Base-by-base conservation (phyloP, 495 filamentous ascomycete species). In the Chaetomidium leptoderma region DNA sequence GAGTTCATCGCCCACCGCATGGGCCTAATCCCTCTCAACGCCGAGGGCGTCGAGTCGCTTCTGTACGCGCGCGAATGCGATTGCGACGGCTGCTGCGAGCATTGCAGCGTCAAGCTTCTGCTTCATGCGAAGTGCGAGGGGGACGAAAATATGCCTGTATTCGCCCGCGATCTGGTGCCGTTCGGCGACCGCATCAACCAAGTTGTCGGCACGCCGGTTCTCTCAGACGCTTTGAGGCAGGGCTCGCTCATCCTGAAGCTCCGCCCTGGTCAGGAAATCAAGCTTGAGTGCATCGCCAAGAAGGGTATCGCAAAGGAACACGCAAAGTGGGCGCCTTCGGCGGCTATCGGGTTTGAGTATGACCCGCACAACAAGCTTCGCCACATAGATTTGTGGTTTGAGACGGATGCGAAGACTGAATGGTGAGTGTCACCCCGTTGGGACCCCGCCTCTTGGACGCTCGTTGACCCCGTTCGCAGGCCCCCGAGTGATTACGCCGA, bases 231-330 rank as follows among this genome's bases (percentile, higher is more conserved):
- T 0, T 88, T 92, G 29, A 83, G 85, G 1, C 80, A 86, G 51
- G 93, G 93, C 0, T 78, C 84, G 6, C 78, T 97, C 55, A 91
- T 98, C 63, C 87, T 86, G 68, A 96, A 97, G 75, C 74, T 98
- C 61, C 79, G 91, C 21, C 87, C 89, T 55, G 87, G 85, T 5
- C 95, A 98, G 69, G 89, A 95, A 70, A 69, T 98, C 52, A 86
- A 87, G 69, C 81, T 97, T 70, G 86, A 84, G 42, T 97, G 92
- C 66, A 85, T 97, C 61, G 95, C 91, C 51, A 97, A 96, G 81
- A 97, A 97, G 78, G 93, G 93, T 0, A 97, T 97, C 57, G 91
- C 92, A 3, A 98, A 97, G 78, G 93, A 98, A 70, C 93, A 98
- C 76, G 87, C 95, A 0, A 98, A 98, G 70, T 98, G 93, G 93